Evolutionary conservation across 768 basidiomycete genomes (phyloP), one percentile per base, ranked within the genome.

Genomic region (Coprinellus micaceus): DNA sequence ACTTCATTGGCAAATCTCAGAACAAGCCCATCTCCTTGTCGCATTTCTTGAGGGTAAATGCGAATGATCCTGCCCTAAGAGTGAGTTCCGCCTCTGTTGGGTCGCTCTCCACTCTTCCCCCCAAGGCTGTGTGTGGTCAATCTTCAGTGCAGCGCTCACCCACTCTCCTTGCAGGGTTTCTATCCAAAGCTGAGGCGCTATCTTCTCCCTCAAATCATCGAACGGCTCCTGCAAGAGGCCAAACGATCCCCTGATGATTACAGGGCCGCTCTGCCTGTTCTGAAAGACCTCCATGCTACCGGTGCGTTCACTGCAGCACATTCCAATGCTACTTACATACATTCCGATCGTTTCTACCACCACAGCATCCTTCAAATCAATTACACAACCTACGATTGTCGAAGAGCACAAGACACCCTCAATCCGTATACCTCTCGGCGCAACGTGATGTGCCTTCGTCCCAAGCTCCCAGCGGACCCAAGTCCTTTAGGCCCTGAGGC

Each of bases 371-470:
- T 55, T 25, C 45, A 54, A 22, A 45, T 65, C 40, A 50, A 62
- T 37, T 64, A 58, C 50, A 62, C 61, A 12, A 61, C 59, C 26
- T 64, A 64, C 41, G 53, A 64, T 26, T 10, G 59, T 15, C 58
- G 53, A 25, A 49, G 56, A 12, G 54, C 56, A n/a, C 61, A 53
- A 21, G 60, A 63, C 56, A 61, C 57, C 3, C 57, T 63, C 52
- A 63, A 63, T 30, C 59, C 62, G 4, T n/a, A 12, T 13, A 53
- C 39, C 4, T 19, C n/a, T 22, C 21, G 39, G 12, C 37, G 52
- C 52, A 19, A 53, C 17, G n/a, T 53, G 9, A 53, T 53, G 52
- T 53, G 52, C 25, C 37, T 53, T 9, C 12, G 33, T 6, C 33
- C 7, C 7, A 33, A 6, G 33, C 33, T 33, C 13, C 33, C 33